Percentiles rank a stretch among this genome's conserved stretches.
Evolutionary conservation across 805 yeast genomes (phyloP).

Genomic region (Tetrapisispora namnaoensis): DNA sequence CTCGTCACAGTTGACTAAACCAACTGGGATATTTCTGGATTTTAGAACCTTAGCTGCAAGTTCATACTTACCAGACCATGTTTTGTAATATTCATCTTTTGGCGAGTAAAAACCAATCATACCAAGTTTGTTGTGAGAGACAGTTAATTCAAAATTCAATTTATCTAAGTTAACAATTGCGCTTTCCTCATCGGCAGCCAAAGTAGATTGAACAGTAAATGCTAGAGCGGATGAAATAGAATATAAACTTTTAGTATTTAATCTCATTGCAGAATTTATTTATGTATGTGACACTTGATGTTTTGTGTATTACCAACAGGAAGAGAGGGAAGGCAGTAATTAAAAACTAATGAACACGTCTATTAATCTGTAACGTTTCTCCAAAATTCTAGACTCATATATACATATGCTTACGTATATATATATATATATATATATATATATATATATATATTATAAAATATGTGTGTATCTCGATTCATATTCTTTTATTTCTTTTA

Average conservation of each 20-base stretch:
- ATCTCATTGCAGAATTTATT: neutral
- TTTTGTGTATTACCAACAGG: no score
- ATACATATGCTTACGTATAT: no score
- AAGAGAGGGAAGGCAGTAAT: no score
- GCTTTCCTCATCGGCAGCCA: neutral
- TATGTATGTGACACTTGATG: no score
- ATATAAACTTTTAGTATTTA: neutral
- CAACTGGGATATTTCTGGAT: constrained; percentile 59
- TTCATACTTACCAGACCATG: neutral
- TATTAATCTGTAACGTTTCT: no score
- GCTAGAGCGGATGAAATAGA: neutral
- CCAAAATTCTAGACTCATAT: no score
- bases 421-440: no score
- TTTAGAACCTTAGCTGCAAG: constrained; percentile 46
- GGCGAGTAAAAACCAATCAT: neutral
- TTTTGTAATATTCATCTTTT: neutral
- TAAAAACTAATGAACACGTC: no score
- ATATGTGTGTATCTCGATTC: no score
- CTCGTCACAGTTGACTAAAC: constrained; percentile 77
- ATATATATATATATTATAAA: no score
- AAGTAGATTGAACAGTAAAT: neutral
- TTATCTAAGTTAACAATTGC: neutral
- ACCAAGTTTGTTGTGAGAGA: neutral
- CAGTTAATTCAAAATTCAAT: neutral
- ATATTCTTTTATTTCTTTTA: no score